Conservation (phyloP, 2,329 filamentous ascomycete species). For the Epichloe sibirici region DNA sequence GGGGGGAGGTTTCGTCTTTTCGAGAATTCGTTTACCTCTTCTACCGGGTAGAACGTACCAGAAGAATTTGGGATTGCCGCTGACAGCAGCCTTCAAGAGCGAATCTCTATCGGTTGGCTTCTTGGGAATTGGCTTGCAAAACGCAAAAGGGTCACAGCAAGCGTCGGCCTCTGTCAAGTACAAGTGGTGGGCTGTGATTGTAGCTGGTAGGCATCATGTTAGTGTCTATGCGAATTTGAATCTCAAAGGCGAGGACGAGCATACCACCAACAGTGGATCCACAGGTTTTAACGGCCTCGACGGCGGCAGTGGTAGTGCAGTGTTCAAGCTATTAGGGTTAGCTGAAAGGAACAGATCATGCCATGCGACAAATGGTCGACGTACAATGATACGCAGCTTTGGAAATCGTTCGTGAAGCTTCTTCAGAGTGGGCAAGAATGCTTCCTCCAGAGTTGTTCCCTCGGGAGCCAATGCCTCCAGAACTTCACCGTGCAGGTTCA, state of each 20-base stretch:
- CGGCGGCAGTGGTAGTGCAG: conserved; percentile 72
- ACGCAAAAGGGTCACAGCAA: conserved; percentile 44
- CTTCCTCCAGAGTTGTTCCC: conserved; percentile 31
- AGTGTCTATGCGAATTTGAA: background rate
- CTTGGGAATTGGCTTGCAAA: conserved; percentile 70
- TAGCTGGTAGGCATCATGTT: conserved; percentile 19
- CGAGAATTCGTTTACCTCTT: background rate
- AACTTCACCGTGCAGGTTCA: conserved; percentile 92
- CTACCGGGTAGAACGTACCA: conserved; percentile 23
- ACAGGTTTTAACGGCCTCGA: conserved; percentile 65
- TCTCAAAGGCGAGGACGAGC: background rate
- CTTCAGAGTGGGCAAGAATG: conserved; percentile 69
- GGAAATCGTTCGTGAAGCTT: conserved; percentile 67
- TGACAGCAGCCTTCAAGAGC: conserved; percentile 51
- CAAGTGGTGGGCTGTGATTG: conserved; percentile 79
- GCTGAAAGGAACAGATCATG: background rate
- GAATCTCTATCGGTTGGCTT: conserved; percentile 61
- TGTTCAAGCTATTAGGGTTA: conserved; percentile 49
- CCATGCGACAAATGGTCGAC: background rate
- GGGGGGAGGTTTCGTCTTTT: too few species aligned
- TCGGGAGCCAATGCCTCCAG: conserved; percentile 36
- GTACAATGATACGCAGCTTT: conserved; percentile 42
- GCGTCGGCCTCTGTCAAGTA: conserved; percentile 65
- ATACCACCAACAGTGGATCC: conserved; percentile 58
- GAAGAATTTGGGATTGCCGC: conserved; percentile 56